A percentile compares a stretch with the other conserved stretches of the same genome.
Evolutionary conservation across 176 grass and related monocot genomes (phyloP).

Genomic region (Eleusine coracana): DNA sequence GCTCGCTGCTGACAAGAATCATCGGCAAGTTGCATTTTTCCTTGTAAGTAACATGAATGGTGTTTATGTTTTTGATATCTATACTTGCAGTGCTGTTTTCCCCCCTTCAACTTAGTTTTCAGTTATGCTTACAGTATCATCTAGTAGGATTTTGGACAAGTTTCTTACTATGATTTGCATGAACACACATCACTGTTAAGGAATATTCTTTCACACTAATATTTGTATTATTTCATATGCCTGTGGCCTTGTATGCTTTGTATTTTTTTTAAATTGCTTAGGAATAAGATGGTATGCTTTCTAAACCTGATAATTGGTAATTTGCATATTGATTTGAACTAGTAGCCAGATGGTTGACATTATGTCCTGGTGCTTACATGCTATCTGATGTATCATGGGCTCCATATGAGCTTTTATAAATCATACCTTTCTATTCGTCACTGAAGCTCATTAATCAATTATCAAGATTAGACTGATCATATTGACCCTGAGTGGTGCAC

Average conservation of each 20-base stretch:
- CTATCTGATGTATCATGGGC: constrained; percentile 21
- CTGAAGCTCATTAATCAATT: constrained; percentile 16
- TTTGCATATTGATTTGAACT: constrained; percentile 22
- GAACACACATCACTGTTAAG: neutral
- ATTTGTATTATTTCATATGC: constrained; percentile 2
- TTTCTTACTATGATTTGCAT: constrained; percentile 18
- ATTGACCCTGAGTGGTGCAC: constrained; percentile 14
- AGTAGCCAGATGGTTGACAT: neutral
- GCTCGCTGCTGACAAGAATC: constrained; percentile 87
- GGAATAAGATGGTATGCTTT: constrained; percentile 6
- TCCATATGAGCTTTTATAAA: constrained; percentile 31
- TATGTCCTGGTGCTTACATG: constrained; percentile 26
- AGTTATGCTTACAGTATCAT: constrained; percentile 17
- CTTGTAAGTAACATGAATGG: constrained; percentile 67
- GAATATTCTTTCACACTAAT: neutral
- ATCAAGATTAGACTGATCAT: neutral
- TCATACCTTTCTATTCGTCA: neutral
- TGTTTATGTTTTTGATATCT: constrained; percentile 10
- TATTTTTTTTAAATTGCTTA: constrained; percentile 23
- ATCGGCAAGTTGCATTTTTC: constrained; percentile 97
- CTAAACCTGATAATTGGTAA: neutral
- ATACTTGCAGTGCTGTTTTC: constrained; percentile 20
- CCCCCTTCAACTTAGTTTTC: neutral
- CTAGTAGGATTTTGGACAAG: neutral
- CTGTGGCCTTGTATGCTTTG: neutral